Percentiles rank a stretch among this genome's conserved stretches.
Evolutionary conservation across 1,139 yeast species (phyloP).

Genomic region (Pichia sp.): DNA sequence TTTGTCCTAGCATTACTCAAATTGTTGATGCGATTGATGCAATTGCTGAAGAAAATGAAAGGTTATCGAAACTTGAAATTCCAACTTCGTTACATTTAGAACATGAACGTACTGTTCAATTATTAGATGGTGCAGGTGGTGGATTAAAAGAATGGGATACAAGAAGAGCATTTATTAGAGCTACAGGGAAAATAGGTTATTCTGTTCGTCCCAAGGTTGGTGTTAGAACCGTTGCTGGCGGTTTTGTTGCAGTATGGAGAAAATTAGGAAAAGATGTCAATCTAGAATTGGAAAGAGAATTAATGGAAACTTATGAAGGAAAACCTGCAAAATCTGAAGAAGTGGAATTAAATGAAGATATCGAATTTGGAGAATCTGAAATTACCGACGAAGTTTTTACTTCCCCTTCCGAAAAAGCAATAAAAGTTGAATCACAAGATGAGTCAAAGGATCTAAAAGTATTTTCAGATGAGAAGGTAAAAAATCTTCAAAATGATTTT

Average conservation of each 20-base stretch:
- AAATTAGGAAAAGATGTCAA: constrained; percentile 19
- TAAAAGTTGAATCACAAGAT: not conserved
- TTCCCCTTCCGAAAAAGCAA: too few species aligned
- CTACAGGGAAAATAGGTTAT: constrained; percentile 34
- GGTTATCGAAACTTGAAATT: constrained; percentile 2
- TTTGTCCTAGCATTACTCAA: constrained; percentile 43
- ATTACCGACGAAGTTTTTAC: not conserved
- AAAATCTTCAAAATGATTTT: constrained; percentile 5
- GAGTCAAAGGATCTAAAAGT: not conserved
- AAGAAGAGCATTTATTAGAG: constrained; percentile 33
- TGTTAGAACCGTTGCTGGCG: constrained; percentile 39
- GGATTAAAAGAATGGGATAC: constrained; percentile 40
- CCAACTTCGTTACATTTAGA: constrained; percentile 12
- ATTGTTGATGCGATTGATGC: constrained; percentile 33
- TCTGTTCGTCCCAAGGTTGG: constrained; percentile 46
- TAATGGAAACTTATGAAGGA: constrained; percentile 9
- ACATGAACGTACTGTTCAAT: constrained; percentile 33
- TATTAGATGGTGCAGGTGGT: constrained; percentile 43
- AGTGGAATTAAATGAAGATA: not conserved
- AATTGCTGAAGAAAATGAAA: constrained; percentile 22
- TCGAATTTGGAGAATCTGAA: not conserved
- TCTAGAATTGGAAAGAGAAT: constrained; percentile 12
- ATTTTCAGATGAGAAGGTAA: not conserved
- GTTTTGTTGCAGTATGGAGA: constrained; percentile 36
- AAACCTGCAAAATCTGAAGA: constrained; percentile 2